Percentiles rank a stretch among this genome's conserved stretches.
Conservation (phyloP, 2,329 filamentous ascomycete species). For the Ambrosiella cleistominuta region DNA sequence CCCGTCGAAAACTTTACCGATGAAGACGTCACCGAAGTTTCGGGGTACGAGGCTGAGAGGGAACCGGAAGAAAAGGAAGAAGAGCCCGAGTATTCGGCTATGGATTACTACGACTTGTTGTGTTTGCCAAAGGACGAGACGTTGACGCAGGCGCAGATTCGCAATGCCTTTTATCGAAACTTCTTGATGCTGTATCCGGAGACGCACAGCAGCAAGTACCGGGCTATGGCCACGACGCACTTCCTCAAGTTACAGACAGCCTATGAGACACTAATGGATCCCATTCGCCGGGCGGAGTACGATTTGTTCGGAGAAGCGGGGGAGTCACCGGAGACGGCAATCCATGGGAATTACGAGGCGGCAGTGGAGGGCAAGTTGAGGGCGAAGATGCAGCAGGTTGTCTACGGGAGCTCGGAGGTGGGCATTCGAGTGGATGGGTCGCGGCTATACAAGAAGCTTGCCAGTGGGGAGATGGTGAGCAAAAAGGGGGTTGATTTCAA, state of each 20-base stretch:
- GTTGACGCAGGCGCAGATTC: slow-evolving; percentile 22
- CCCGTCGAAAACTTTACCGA: slow-evolving; percentile 13
- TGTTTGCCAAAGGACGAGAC: slow-evolving; percentile 23
- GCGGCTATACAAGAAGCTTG: slow-evolving; percentile 2
- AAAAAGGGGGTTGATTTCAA: neutral
- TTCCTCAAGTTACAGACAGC: slow-evolving; percentile 26
- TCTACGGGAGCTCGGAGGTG: slow-evolving; percentile 19
- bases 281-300: slow-evolving; percentile 25
- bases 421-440: slow-evolving; percentile 23
- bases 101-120: slow-evolving; percentile 28
- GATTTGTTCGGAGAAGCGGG: slow-evolving; percentile 18
- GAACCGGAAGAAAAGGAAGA: slow-evolving; percentile 13
- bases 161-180: slow-evolving; percentile 27
- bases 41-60: slow-evolving; percentile 12
- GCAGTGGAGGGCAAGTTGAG: slow-evolving; percentile 14
- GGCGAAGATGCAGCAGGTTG: slow-evolving; percentile 12
- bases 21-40: slow-evolving; percentile 13
- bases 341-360: slow-evolving; percentile 14
- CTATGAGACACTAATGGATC: slow-evolving; percentile 31
- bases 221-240: slow-evolving; percentile 23
- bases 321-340: slow-evolving; percentile 7
- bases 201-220: slow-evolving; percentile 23
- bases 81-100: slow-evolving; percentile 14
- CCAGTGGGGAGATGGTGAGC: neutral
- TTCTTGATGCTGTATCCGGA: slow-evolving; percentile 28